Evolutionary conservation across 1,139 yeast genomes (phyloP), one percentile per base, ranked within the genome.

Genomic region (Suhomyces taliae): DNA sequence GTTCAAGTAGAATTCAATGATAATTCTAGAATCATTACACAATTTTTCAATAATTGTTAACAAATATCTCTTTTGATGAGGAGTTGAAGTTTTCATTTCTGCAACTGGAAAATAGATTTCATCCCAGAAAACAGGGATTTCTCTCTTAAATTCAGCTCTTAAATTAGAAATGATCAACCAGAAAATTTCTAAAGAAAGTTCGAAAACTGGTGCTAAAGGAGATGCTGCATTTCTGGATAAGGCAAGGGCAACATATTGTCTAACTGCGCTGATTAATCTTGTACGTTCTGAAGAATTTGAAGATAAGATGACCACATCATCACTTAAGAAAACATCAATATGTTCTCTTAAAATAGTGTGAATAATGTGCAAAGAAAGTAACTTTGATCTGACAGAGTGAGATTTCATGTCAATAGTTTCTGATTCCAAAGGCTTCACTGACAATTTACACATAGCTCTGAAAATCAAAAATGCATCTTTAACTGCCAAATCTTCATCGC

Each of bases 31-130:
- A 65, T 93, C 97, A 53, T 83, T 83, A 62, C 96, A 87, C 39
- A 93, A 68, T 54, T 95, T 78, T 57, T 88, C 87, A 32, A 95
- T 77, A 19, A 93, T 79, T 10, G 87, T 82, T 53, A 95, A 73
- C 53, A 93, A 80, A 58, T 90, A 91, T 59, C 95, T 79, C 65
- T 93, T 91, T 67, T 93, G 99, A 62, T 93, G 97, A 8, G 90
- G 72, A 0, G 97, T 90, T 1, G 97, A 88, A 1, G 96, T 83
- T 59, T 85, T 87, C 85, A 93, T 82, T 60, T 93, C 98, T 43
- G 95, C 81, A 39, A 95, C 90, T 5, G 98, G 97, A 68, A 93
- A 87, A 65, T 93, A 95, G 41, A 93, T 90, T 61, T 93, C 98
- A 46, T 86, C 88, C 72, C 93, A 81, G 61, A 95, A 89, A 0